Base-by-base conservation (phyloP, 208 protist genomes). In the Trichomonas vaginalis region DNA sequence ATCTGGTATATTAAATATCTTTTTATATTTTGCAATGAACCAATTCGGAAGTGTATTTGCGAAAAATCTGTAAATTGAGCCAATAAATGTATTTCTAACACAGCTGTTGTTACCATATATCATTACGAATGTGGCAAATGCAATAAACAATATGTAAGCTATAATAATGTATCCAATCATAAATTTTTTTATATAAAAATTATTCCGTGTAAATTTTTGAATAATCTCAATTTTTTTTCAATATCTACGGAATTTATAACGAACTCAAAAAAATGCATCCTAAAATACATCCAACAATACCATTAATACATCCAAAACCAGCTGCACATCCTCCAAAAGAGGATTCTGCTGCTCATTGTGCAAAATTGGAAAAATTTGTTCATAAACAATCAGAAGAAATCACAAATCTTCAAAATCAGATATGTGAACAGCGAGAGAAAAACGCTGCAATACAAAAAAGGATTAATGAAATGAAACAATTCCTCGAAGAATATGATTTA, bases 31-130 rank as follows among this genome's bases (percentile, higher is more conserved):
- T 23, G 0, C 1, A 46, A 23, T 48, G 17, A 6, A 90, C 3
- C 42, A 48, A 48, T 23, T 35, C n/a, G 82, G 82, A 2, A 90
- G 17, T 48, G 14, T 46, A 17, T n/a, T 37, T 12, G n/a, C 12
- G 4, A 90, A 35, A 9, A 48, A 48, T 27, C n/a, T 39, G 32
- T 90, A 90, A 48, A 90, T n/a, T 48, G 10, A 39, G 0, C 82
- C 82, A 48, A 90, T 48, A 32, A 90, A 48, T 48, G n/a, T 37
- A 90, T 90, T 37, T 90, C 82, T 27, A n/a, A 48, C 14, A 17
- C 35, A 90, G 17, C 48, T 90, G 82, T 90, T 90, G 23, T 90
- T 90, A 15, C 82, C 82, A n/a, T 17, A 90, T 90, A 90, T 90
- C 42, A 90, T 27, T 12, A 90, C 42, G 23, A 48, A 90, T 12